These are phyloP conservation scores for Coprinopsis strossmayeri DNA, from an alignment of 768 basidiomycete species.

Conservation along the genomic window DNA sequence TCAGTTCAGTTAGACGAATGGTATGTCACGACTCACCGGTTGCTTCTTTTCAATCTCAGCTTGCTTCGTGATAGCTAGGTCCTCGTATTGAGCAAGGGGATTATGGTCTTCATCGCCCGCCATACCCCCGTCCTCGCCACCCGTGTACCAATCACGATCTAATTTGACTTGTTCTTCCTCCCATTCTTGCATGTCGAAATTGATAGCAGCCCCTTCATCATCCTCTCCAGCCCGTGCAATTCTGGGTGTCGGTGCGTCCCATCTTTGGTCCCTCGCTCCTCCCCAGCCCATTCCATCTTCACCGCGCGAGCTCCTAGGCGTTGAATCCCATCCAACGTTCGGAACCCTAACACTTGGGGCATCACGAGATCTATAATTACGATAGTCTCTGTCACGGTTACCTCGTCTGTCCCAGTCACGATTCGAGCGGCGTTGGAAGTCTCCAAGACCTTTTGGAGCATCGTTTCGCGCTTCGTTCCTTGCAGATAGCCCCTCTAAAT, in stretches of 20 bases:
- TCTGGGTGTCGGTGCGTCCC: slow-evolving; percentile 85
- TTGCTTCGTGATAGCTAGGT: slow-evolving; percentile 60
- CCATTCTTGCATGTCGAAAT: slow-evolving; percentile 84
- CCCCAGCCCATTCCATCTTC: slow-evolving; percentile 65
- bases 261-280: slow-evolving; percentile 43
- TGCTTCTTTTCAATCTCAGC: slow-evolving; percentile 73
- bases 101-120: slow-evolving; percentile 91
- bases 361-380: slow-evolving; percentile 31
- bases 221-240: slow-evolving; percentile 62
- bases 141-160: slow-evolving; percentile 96
- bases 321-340: slow-evolving; percentile 92
- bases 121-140: slow-evolving; percentile 81
- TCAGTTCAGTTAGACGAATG: no score
- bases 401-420: slow-evolving; percentile 50
- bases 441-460: slow-evolving; percentile 75
- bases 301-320: slow-evolving; percentile 54
- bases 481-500: slow-evolving; percentile 66
- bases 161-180: slow-evolving; percentile 91
- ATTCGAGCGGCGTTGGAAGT: slow-evolving; percentile 91
- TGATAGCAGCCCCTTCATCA: slow-evolving; percentile 53
- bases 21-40: slow-evolving; percentile 46
- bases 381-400: slow-evolving; percentile 24
- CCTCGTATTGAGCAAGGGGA: slow-evolving; percentile 90
- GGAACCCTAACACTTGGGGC: slow-evolving; percentile 85
- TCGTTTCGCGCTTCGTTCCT: slow-evolving; percentile 48